phyloP scores from a whole-genome alignment of 1,284 basidiomycete genomes.

The Cryptococcus sp. region DNA sequence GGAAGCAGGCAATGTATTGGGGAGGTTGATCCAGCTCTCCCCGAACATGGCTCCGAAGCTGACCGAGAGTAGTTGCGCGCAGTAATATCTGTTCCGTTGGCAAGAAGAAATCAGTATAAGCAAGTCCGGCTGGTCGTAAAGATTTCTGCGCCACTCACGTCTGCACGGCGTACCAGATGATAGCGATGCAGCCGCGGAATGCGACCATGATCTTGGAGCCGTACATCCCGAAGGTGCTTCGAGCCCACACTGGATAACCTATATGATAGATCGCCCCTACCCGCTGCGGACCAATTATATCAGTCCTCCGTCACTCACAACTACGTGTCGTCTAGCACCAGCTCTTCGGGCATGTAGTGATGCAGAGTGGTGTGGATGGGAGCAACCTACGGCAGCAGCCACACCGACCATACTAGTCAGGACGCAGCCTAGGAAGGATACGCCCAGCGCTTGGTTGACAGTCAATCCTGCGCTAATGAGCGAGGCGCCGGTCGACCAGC shows the following conservation, averaged over 20 bases:
- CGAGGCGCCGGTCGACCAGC: slow-evolving; percentile 12
- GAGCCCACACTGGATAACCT: slow-evolving; percentile 42
- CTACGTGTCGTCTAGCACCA: too few species aligned
- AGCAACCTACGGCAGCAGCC: slow-evolving; percentile 1
- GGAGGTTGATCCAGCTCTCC: slow-evolving; percentile 33
- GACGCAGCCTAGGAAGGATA: slow-evolving; percentile 5
- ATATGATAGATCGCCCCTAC: slow-evolving; percentile 47
- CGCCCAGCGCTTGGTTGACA: slow-evolving; percentile 4
- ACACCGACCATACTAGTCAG: slow-evolving; percentile 10
- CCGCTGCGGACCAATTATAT: slow-evolving; percentile 14
- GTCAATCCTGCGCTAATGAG: slow-evolving; percentile 9
- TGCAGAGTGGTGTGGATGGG: too few species aligned
- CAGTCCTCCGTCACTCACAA: too few species aligned
- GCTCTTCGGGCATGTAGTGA: too few species aligned
- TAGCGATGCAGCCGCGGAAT: slow-evolving; percentile 38
- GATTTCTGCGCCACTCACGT: slow-evolving; percentile 10
- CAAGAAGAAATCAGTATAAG: background rate
- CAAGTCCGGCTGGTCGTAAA: too few species aligned
- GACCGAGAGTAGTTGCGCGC: slow-evolving; percentile 29
- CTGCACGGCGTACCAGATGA: slow-evolving; percentile 49
- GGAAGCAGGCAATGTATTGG: slow-evolving; percentile 36
- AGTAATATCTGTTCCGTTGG: slow-evolving; percentile 21
- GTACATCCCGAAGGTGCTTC: slow-evolving; percentile 45
- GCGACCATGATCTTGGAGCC: slow-evolving; percentile 47
- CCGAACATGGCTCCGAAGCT: slow-evolving; percentile 34